phyloP scores from a whole-genome alignment of 768 basidiomycete genomes.

The Leccinum subgranulosum region DNA sequence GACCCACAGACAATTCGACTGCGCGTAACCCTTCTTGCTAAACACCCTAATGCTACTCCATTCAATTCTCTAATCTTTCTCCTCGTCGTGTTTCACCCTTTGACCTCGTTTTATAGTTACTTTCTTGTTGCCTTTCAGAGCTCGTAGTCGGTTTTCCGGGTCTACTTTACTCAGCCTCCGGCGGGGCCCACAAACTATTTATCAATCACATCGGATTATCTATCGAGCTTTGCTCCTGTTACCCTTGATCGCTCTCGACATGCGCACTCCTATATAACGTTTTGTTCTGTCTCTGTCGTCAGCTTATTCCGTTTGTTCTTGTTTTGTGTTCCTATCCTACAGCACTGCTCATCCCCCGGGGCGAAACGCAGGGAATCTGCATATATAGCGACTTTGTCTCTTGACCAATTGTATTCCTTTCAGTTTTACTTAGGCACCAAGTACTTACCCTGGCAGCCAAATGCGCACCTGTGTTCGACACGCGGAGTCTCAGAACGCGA shows the following conservation, averaged over 20 bases:
- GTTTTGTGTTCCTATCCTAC: slow-evolving; percentile 27
- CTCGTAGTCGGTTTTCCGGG: slow-evolving; percentile 16
- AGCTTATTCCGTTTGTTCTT: slow-evolving; percentile 27
- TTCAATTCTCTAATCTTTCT: slow-evolving; percentile 7
- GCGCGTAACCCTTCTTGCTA: slow-evolving; percentile 20
- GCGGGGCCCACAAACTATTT: slow-evolving; percentile 27
- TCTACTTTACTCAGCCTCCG: slow-evolving; percentile 15
- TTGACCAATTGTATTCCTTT: slow-evolving; percentile 12
- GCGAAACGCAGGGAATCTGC: slow-evolving; percentile 8
- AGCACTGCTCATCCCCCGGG: not conserved
- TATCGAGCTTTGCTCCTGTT: slow-evolving; percentile 33
- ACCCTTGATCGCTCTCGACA: slow-evolving; percentile 37
- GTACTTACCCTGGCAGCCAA: not conserved
- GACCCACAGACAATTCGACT: slow-evolving; percentile 19
- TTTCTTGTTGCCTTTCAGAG: slow-evolving; percentile 11
- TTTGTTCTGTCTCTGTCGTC: slow-evolving; percentile 31
- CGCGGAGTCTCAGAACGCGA: not conserved
- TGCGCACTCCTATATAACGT: slow-evolving; percentile 33
- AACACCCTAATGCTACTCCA: slow-evolving; percentile 11
- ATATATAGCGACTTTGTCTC: slow-evolving; percentile 6
- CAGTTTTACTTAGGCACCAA: slow-evolving; percentile 2
- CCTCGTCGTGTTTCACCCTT: slow-evolving; percentile 10
- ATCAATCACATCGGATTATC: slow-evolving; percentile 28
- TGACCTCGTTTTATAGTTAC: slow-evolving; percentile 23
- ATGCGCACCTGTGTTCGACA: not conserved